Percentiles rank a stretch among this genome's conserved stretches.
Evolutionary conservation across 148 eudicot genomes (phyloP).

Genomic region (Cornus kousa): DNA sequence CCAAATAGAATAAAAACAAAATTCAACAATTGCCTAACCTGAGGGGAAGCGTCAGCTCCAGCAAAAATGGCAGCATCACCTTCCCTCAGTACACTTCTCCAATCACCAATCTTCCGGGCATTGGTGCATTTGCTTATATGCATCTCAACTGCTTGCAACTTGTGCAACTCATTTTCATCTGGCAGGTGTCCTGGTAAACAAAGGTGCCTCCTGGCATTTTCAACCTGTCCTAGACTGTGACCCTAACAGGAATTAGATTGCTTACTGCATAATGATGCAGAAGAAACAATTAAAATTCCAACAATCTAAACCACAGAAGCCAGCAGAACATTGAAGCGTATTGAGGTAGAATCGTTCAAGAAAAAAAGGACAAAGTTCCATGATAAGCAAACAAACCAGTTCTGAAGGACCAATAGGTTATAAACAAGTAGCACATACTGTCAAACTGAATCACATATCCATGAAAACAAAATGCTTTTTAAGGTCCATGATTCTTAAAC

Average conservation of each 20-base stretch:
- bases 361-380: not conserved
- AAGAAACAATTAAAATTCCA: conserved; percentile 12
- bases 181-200: conserved; percentile 53
- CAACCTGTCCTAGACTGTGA: conserved; percentile 80
- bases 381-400: not conserved
- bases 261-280: conserved; percentile 8
- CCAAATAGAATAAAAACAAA: not conserved
- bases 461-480: not conserved
- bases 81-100: conserved; percentile 72
- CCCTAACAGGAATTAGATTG: conserved; percentile 34
- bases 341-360: not conserved
- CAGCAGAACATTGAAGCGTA: not conserved
- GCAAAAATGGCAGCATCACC: conserved; percentile 65
- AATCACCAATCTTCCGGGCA: conserved; percentile 63
- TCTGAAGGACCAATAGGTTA: not conserved
- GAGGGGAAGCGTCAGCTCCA: conserved; percentile 80
- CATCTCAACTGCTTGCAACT: conserved; percentile 57
- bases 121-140: conserved; percentile 57
- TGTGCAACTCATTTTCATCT: conserved; percentile 51
- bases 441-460: not conserved
- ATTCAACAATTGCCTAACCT: conserved; percentile 35
- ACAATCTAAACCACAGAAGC: not conserved
- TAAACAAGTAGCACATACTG: not conserved
- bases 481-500: not conserved
- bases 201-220: conserved; percentile 72